phyloP scores from a whole-genome alignment of 805 yeast species.

The Metschnikowia cubensis region DNA sequence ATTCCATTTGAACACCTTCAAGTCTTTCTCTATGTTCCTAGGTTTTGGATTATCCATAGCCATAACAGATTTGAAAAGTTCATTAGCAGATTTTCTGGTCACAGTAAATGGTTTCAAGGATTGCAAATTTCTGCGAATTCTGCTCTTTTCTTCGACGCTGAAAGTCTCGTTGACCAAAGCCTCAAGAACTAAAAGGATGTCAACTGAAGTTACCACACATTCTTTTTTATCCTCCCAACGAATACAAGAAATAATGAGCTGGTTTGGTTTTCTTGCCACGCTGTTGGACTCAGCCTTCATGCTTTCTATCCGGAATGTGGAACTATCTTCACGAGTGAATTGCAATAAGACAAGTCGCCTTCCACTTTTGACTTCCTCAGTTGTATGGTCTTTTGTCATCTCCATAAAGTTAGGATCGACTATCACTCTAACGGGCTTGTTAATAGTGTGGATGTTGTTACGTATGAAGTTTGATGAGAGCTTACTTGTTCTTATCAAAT shows the following conservation, averaged over 20 bases:
- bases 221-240: constrained; percentile 47
- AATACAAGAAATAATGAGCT: constrained; percentile 55
- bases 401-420: constrained; percentile 28
- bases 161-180: constrained; percentile 51
- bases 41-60: constrained; percentile 60
- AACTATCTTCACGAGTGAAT: constrained; percentile 24
- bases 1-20: constrained; percentile 62
- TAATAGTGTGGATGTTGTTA: constrained; percentile 18
- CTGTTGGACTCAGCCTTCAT: constrained; percentile 27
- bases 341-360: constrained; percentile 49
- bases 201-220: constrained; percentile 61
- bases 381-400: constrained; percentile 46
- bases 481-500: constrained; percentile 15
- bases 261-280: constrained; percentile 32
- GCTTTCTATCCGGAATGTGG: constrained; percentile 11
- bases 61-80: constrained; percentile 44
- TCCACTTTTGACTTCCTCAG: constrained; percentile 36
- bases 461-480: constrained; percentile 17
- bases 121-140: constrained; percentile 64
- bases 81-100: constrained; percentile 34
- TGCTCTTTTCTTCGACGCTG: constrained; percentile 64
- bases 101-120: constrained; percentile 59
- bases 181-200: constrained; percentile 55
- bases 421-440: constrained; percentile 26
- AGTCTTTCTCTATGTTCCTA: constrained; percentile 65